Base-by-base conservation (phyloP, 306 rosid species). In the Delonix regia region DNA sequence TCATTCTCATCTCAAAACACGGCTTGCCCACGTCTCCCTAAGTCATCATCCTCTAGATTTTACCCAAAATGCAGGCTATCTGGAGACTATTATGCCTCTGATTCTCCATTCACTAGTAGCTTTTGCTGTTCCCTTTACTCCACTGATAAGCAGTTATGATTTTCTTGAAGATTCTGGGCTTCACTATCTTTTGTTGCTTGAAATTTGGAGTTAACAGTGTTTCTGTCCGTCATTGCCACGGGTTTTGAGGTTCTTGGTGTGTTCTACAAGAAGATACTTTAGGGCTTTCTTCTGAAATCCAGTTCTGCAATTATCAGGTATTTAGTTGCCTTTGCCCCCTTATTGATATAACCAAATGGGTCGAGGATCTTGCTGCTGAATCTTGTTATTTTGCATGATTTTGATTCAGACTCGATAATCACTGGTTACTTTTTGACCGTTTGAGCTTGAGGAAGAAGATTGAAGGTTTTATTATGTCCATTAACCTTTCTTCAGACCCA, bases 151-250 rank as follows among this genome's bases (percentile, higher is more conserved):
- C 69, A 84, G 78, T n/a, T 81, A 79, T 85, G 89, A 75, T 88
- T 69, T 84, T 91, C 85, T 82, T 91, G 73, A 86, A 86, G 87
- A 80, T 85, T 74, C 75, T 87, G 59, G 67, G 86, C 66, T 78
- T 80, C 75, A 71, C 76, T 36, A 79, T 69, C 69, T 39, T 65
- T 73, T 75, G 81, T 77, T 79, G 80, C 73, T 74, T 80, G 80
- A 80, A 66, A 18, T 59, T 84, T 42, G 68, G 68, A 77, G 82
- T 28, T 84, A 3, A 0, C 4, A 10, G 19, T 39, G 15, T 34
- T 16, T 74, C 60, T 51, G 83, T 16, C 47, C 34, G 13, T 77
- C 87, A 66, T 81, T 84, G 60, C 60, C 61, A n/a, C 30, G 71
- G 41, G 21, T 47, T 61, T 33, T 79, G 63, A 27, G 75, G 71